phyloP scores from a whole-genome alignment of 495 filamentous ascomycete species.

The Arthonia radiata region DNA sequence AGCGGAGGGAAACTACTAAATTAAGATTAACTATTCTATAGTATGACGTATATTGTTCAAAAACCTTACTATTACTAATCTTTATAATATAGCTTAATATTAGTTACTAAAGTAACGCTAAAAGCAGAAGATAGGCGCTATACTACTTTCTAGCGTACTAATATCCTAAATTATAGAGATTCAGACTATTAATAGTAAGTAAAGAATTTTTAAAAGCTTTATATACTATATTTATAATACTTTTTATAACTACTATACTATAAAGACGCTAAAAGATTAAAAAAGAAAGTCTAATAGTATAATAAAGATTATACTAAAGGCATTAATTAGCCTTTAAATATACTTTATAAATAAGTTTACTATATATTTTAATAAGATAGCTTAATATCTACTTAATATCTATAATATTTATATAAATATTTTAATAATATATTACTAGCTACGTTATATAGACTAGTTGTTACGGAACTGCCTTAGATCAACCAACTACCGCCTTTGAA shows the following conservation, averaged over 20 bases:
- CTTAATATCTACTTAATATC: background rate
- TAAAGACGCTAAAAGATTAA: background rate
- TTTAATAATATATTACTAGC: too few relatives aligned
- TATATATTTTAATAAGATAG: background rate
- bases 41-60: background rate
- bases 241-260: background rate
- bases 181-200: constrained; percentile 1
- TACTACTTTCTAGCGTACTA: background rate
- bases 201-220: background rate
- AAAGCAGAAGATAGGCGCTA: background rate
- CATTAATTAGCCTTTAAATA: too few relatives aligned
- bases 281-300: background rate
- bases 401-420: background rate
- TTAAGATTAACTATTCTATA: background rate
- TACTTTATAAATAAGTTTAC: too few relatives aligned
- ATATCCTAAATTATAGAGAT: background rate
- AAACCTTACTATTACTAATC: background rate
- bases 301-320: background rate
- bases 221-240: background rate
- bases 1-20: too few relatives aligned
- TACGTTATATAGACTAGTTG: too few relatives aligned
- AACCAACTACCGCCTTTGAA: too few relatives aligned
- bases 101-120: too few relatives aligned
- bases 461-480: too few relatives aligned
- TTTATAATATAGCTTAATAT: background rate